Evolutionary conservation across 1,284 basidiomycete species (phyloP), one percentile per base, ranked within the genome.

Genomic region (Lentinus polychrous): DNA sequence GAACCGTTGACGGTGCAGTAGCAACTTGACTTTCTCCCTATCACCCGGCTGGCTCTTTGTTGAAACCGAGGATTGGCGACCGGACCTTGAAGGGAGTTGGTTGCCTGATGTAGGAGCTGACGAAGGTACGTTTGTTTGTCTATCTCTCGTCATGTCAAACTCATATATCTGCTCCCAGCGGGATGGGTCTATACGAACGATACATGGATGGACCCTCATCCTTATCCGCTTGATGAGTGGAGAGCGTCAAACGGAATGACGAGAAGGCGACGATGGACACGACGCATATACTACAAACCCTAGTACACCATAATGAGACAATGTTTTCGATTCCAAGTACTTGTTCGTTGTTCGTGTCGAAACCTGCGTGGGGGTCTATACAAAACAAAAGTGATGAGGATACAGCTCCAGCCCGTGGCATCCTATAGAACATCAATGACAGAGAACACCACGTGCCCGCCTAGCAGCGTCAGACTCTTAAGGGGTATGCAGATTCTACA

Each of bases 111-210:
- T 64, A 44, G 70, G 71, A 10, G 68, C 71, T 6, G 78, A 81
- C 63, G 65, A 70, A 39, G 63, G 74, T 79, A 42, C 46, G 70
- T 61, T 31, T 33, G 15, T 31, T 43, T 34, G 33, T 14, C 10
- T 5, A 34, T 43, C 17, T 51, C 49, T 23, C 34, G 24, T 33
- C 27, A 48, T 35, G 35, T 49, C 10, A 8, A 37, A 5, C 35
- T 15, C 5, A 18, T 18, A 14, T 37, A 5, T 5, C 14, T 7
- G 18, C 45, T 38, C 52, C 1, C 50, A 82, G 86, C 76, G 57
- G 86, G 85, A 4, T 89, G 86, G 85, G 76, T 86, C 12, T 88
- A 89, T 57, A 83, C 83, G 3, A 84, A 85, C 51, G 84, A 88
- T 53, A 66, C 72, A 0, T 88, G 86, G 86, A 68, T 75, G 8